Evolutionary conservation across 345 rosid species (phyloP).

Genomic region (Ceriops zippeliana): DNA sequence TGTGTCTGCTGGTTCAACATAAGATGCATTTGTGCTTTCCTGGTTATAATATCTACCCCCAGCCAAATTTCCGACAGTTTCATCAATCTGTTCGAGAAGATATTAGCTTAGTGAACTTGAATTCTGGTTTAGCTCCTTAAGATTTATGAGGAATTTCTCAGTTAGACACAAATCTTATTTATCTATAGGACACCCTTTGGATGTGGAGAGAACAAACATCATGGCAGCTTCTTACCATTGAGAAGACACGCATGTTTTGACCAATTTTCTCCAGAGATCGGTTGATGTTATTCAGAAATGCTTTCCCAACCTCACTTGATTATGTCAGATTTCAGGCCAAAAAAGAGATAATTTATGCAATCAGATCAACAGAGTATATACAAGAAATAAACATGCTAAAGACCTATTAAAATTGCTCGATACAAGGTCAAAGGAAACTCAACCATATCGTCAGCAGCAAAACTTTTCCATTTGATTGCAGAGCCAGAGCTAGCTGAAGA

Average conservation of each 20-base stretch:
- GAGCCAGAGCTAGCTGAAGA: conserved; percentile 32
- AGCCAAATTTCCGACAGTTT: conserved; percentile 51
- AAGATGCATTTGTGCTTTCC: conserved; percentile 53
- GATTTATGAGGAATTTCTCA: too few species aligned
- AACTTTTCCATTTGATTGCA: conserved; percentile 42
- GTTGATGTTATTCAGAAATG: conserved; percentile 36
- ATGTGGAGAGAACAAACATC: not conserved
- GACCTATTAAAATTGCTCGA: not conserved
- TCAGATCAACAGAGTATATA: not conserved
- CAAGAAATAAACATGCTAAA: not conserved
- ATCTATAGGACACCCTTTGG: not conserved
- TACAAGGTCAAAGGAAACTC: conserved; percentile 8
- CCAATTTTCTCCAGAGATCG: conserved; percentile 42
- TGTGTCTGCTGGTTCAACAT: conserved; percentile 42
- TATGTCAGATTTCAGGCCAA: not conserved
- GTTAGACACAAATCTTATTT: not conserved
- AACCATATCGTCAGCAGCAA: conserved; percentile 38
- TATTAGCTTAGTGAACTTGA: not conserved
- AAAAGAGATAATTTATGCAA: not conserved
- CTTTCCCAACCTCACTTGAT: conserved; percentile 23
- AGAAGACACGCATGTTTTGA: conserved; percentile 35
- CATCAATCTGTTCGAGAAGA: conserved; percentile 41
- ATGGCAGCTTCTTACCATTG: not conserved
- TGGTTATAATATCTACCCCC: conserved; percentile 57
- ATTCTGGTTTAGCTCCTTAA: not conserved